phyloP scores from a whole-genome alignment of 495 filamentous ascomycete genomes.

The Penicillium dipodomyicola region DNA sequence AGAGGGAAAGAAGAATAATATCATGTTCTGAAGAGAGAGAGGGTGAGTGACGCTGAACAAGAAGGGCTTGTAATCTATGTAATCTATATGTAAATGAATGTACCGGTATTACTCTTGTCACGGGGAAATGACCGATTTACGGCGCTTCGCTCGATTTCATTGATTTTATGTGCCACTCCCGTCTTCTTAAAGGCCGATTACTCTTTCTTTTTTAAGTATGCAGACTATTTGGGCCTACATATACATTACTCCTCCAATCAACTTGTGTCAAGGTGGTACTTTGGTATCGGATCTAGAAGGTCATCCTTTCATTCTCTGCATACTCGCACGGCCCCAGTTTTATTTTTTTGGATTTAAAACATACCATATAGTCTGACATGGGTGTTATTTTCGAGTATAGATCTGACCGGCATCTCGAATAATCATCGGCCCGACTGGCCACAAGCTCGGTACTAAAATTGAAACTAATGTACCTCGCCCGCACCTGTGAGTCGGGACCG shows the following conservation, averaged over 20 bases:
- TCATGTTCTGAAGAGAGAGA: neutral
- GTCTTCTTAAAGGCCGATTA: slow-evolving; percentile 2
- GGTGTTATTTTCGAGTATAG: neutral
- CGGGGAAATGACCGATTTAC: slow-evolving; percentile 16
- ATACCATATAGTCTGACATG: neutral
- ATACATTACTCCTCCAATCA: neutral
- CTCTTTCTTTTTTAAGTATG: neutral
- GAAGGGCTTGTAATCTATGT: neutral
- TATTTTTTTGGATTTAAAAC: neutral
- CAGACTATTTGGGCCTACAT: neutral
- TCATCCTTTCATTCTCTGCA: neutral
- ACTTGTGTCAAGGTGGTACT: neutral
- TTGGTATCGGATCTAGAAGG: neutral
- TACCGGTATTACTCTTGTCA: slow-evolving; percentile 12
- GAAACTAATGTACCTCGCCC: slow-evolving; percentile 8
- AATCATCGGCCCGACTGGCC: slow-evolving; percentile 11
- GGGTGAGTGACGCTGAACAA: neutral
- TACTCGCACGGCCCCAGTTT: neutral
- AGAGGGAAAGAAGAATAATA: slow-evolving; percentile 5
- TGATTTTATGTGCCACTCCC: neutral
- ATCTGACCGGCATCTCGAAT: slow-evolving; percentile 3
- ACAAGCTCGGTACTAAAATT: slow-evolving; percentile 6
- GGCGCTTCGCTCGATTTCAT: slow-evolving; percentile 15
- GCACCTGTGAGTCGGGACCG: slow-evolving; percentile 2
- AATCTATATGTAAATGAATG: neutral